Evolutionary conservation across 2,329 filamentous ascomycete species (phyloP).

Genomic region (Fusarium siculi): DNA sequence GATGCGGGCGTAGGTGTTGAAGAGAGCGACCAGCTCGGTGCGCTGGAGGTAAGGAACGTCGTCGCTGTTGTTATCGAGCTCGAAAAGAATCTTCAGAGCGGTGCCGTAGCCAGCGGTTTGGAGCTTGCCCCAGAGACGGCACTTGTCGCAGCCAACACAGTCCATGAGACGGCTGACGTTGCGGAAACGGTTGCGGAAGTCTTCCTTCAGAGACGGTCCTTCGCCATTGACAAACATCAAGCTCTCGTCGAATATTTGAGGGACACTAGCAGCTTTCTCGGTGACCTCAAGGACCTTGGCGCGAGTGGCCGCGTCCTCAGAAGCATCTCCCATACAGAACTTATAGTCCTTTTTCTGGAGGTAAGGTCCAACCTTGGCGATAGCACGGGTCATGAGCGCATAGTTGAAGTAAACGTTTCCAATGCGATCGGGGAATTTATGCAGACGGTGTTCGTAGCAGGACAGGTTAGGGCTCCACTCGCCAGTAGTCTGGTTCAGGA

Average conservation of each 20-base stretch:
- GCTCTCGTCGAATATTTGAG: constrained; percentile 91
- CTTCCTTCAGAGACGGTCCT: constrained; percentile 86
- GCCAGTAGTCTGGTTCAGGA: constrained; percentile 93
- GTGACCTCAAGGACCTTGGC: constrained; percentile 83
- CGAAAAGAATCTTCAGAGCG: constrained; percentile 94
- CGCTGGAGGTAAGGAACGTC: constrained; percentile 78
- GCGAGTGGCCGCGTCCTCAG: constrained; percentile 82
- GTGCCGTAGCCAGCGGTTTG: constrained; percentile 96
- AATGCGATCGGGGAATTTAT: constrained; percentile 87
- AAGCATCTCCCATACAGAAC: constrained; percentile 88
- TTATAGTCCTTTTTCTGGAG: constrained; percentile 77
- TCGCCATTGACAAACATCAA: constrained; percentile 90
- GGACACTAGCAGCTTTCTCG: constrained; percentile 72
- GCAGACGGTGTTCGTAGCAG: constrained; percentile 89
- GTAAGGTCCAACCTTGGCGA: constrained; percentile 88
- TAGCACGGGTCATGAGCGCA: constrained; percentile 88
- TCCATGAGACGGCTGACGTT: constrained; percentile 98
- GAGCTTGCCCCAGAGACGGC: constrained; percentile 95
- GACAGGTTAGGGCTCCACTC: constrained; percentile 90
- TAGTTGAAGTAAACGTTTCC: constrained; percentile 99
- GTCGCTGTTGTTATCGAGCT: constrained; percentile 79
- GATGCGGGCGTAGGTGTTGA: constrained; percentile 92
- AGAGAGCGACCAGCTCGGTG: constrained; percentile 91
- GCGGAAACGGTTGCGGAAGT: constrained; percentile 96
- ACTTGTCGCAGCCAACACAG: constrained; percentile 98